Evolutionary conservation across 2,329 filamentous ascomycete genomes (phyloP), one percentile per base, ranked within the genome.

Genomic region (Periconia macrospinosa): DNA sequence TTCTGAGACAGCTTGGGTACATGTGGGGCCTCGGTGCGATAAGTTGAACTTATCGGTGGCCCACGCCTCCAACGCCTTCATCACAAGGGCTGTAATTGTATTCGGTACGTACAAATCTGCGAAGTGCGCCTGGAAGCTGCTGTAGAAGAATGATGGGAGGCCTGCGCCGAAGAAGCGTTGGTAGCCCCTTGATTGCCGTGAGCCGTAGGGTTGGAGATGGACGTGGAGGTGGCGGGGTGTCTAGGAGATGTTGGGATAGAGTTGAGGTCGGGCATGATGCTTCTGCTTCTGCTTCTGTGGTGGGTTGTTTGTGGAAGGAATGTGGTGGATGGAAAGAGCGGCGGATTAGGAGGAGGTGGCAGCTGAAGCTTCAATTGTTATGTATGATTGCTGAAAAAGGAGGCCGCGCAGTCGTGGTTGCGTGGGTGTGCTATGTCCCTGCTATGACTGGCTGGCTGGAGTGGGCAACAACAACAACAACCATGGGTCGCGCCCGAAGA

Each of bases 91-190:
- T 13, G 33, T 27, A 37, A 37, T 17, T 9, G 44, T 30, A 13
- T 18, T 18, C 15, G 15, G n/a, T 50, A 56, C 54, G 41, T 47
- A 56, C 54, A 56, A 19, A 62, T 62, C 53, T 62, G 60, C 19
- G 60, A 62, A 20, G 60, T 71, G 23, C 77, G 77, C 59, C 79
- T 75, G 45, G 79, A 79, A 30, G 68, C 63, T 30, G 75, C 56
- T 3, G 73, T 67, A n/a, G 76, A 74, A 15, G 73, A 64, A 44
- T 64, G 66, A 50, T 54, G 65, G 61, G 55, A 66, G 65, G 60
- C 66, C 33, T 64, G 68, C 51, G 65, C 70, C 46, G 71, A 69
- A 47, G 70, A 69, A 20, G 14, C 18, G 20, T 43, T 23, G 10
- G 47, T 44, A 45, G 45, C 48, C 30, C 33, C 47, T 47, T 45